Base-by-base conservation (phyloP, 495 filamentous ascomycete genomes). In the Amorphotheca resinae region DNA sequence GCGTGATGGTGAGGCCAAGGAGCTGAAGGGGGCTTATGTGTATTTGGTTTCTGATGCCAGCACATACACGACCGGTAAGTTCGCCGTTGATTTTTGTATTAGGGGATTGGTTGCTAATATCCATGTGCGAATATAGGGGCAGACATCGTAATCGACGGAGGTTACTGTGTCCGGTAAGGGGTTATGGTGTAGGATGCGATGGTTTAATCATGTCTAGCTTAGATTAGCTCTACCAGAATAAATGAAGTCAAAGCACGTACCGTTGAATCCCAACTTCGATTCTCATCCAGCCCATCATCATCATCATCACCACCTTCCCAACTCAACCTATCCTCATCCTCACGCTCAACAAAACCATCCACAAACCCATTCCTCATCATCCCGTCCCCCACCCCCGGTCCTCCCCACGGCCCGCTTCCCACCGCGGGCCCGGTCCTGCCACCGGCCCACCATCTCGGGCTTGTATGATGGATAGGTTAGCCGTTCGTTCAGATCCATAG, bases 1-100 rank as follows among this genome's bases (percentile, higher is more conserved):
- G 16, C 71, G 83, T 14, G 67, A 82, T 36, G 83, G 82, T 23
- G 63, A 81, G 20, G 80, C 82, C 0, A 84, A 85, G 69, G 84
- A 89, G 72, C 58, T 89, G 28, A 89, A 89, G 74, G 83, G 79
- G 4, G 81, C 80, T 4, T 89, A 87, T 59, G 77, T 87, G 5
- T 89, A 87, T 57, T 59, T 89, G 48, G 67, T 69, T 46, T 77
- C 70, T 50, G 81, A 89, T 61, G 84, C 84, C 6, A 77, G 76
- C 59, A 64, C 59, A 1, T 72, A 69, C 38, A 72, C 65, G 14
- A 71, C 67, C 12, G 72, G 72, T 21, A 20, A 36, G 33, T 36
- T 14, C 11, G 2, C 28, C 15, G 11, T 14, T 32, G 1, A 2
- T 32, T 49, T 62, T 8, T 9, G 12, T 39, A 23, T 9, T 20